These are phyloP conservation scores for Penicillium samsonianum DNA, from an alignment of 495 filamentous ascomycete species.

Conservation along the genomic window DNA sequence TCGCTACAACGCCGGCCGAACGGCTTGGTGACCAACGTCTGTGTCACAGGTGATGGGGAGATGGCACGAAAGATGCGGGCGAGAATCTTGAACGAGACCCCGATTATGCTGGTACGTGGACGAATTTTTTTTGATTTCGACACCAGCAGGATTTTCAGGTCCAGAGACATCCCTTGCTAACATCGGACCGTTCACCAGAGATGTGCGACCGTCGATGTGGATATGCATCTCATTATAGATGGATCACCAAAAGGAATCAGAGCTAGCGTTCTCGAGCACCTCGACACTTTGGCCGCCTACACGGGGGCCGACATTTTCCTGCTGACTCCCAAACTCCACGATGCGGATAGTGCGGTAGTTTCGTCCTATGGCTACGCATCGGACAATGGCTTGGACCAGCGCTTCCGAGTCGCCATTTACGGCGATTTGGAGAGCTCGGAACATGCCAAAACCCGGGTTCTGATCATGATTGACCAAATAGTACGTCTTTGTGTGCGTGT, in stretches of 20 bases:
- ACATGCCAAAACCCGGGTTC: constrained; percentile 91
- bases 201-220: constrained; percentile 89
- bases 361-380: constrained; percentile 66
- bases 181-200: constrained; percentile 54
- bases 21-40: constrained; percentile 84
- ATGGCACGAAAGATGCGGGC: constrained; percentile 81
- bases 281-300: constrained; percentile 78
- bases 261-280: constrained; percentile 73
- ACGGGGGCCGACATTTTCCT: constrained; percentile 97
- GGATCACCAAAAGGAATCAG: constrained; percentile 62
- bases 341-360: constrained; percentile 52
- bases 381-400: constrained; percentile 70
- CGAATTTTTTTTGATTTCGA: constrained; percentile 25
- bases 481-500: constrained; percentile 54
- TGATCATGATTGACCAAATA: constrained; percentile 97
- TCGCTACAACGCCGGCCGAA: constrained; percentile 66
- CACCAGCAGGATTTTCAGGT: constrained; percentile 9
- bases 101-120: constrained; percentile 77
- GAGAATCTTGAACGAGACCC: constrained; percentile 81
- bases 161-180: constrained; percentile 28
- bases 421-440: constrained; percentile 94
- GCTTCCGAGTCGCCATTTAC: constrained; percentile 89
- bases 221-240: constrained; percentile 83
- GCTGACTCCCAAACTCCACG: constrained; percentile 71
- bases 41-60: constrained; percentile 80